phyloP scores from a whole-genome alignment of 495 filamentous ascomycete genomes.

The Jackrogersella minutella region DNA sequence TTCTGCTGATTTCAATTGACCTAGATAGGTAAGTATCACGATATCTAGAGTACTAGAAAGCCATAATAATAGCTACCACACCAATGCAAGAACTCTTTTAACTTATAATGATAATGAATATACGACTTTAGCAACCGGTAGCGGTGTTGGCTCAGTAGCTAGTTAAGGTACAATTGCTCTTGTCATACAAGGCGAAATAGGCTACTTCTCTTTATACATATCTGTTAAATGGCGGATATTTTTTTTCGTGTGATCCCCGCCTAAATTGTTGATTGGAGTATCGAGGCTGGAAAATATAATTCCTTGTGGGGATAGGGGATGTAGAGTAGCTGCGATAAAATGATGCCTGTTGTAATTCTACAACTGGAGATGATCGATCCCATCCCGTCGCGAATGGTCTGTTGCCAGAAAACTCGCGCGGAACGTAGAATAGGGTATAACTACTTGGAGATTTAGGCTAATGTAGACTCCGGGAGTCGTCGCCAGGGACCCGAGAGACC shows the following conservation, averaged over 20 bases:
- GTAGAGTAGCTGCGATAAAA: slow-evolving; percentile 10
- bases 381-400: background rate
- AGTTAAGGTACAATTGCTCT: too few species aligned
- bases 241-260: slow-evolving; percentile 8
- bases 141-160: too few species aligned
- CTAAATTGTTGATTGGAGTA: slow-evolving; percentile 33
- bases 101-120: too few species aligned
- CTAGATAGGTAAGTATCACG: too few species aligned
- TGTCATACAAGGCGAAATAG: too few species aligned
- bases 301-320: slow-evolving; percentile 5
- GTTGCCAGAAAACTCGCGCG: slow-evolving; percentile 32
- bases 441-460: slow-evolving; percentile 31
- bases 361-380: slow-evolving; percentile 17
- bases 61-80: too few species aligned
- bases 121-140: too few species aligned
- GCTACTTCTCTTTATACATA: too few species aligned
- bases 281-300: slow-evolving; percentile 15
- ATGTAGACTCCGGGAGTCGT: slow-evolving; percentile 33
- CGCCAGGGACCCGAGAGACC: slow-evolving; percentile 24
- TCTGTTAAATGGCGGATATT: too few species aligned
- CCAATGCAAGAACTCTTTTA: too few species aligned
- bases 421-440: slow-evolving; percentile 30
- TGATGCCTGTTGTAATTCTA: slow-evolving; percentile 8
- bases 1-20: too few species aligned
- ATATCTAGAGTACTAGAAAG: too few species aligned